These are phyloP conservation scores for Lichtheimia hyalospora DNA, from an alignment of 371 early-diverging fungal genomes.

Conservation along the genomic window DNA sequence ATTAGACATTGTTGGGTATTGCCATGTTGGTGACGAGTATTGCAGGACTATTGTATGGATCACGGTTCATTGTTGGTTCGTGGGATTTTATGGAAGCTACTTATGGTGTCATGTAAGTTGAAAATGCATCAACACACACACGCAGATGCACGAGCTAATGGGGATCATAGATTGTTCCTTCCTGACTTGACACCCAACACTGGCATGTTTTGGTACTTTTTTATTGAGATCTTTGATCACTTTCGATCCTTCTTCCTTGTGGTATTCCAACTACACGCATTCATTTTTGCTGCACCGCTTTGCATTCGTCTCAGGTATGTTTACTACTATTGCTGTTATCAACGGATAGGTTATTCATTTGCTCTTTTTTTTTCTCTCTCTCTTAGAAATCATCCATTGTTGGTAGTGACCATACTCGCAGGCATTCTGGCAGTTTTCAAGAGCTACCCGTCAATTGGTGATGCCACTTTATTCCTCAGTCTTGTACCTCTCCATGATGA, in stretches of 20 bases:
- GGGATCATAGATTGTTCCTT: slow-evolving; percentile 41
- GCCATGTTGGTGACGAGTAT: slow-evolving; percentile 7
- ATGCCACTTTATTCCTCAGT: slow-evolving; percentile 78
- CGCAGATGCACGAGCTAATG: background rate
- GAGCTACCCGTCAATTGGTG: slow-evolving; percentile 89
- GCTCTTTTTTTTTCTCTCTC: background rate
- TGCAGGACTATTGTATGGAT: slow-evolving; percentile 50
- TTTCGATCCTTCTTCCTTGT: slow-evolving; percentile 91
- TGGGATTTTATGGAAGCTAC: slow-evolving; percentile 73
- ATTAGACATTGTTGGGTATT: background rate
- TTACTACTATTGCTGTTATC: background rate
- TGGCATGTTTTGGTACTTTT: slow-evolving; percentile 97
- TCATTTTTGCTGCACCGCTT: slow-evolving; percentile 83
- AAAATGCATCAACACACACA: background rate
- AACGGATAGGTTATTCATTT: background rate
- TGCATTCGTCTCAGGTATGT: slow-evolving; percentile 69
- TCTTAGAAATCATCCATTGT: slow-evolving; percentile 74
- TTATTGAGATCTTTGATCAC: slow-evolving; percentile 97
- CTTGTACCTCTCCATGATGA: slow-evolving; percentile 80
- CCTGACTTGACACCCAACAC: slow-evolving; percentile 93
- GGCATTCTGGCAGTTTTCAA: slow-evolving; percentile 85
- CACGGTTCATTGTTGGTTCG: slow-evolving; percentile 61
- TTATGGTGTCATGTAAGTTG: slow-evolving; percentile 77
- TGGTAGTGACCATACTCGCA: slow-evolving; percentile 65
- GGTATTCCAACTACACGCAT: slow-evolving; percentile 87